These are phyloP conservation scores for Echria macrotheca DNA, from an alignment of 495 filamentous ascomycete genomes.

Conservation along the genomic window DNA sequence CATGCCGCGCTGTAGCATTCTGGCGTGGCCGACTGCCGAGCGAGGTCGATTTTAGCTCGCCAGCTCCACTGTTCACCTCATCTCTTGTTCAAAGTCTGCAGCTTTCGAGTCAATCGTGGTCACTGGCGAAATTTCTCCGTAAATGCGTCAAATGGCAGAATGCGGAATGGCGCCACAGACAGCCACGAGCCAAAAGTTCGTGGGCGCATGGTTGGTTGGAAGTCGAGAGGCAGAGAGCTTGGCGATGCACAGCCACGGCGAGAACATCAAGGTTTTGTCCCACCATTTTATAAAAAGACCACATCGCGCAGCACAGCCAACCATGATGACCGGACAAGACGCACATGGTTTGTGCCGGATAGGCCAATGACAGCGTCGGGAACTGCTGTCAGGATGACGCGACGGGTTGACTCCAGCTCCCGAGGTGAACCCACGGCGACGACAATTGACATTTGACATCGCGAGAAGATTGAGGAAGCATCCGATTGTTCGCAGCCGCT, in stretches of 20 bases:
- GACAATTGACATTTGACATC: no score
- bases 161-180: background rate
- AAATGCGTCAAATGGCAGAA: no score
- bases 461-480: no score
- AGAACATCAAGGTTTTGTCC: background rate
- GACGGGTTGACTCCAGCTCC: no score
- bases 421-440: no score
- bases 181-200: background rate
- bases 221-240: background rate
- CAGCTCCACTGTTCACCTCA: no score
- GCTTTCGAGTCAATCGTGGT: no score
- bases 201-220: background rate
- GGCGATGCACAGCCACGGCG: conserved; percentile 2
- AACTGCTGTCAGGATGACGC: no score
- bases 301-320: background rate
- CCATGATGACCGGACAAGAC: background rate
- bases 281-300: background rate
- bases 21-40: background rate
- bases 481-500: no score
- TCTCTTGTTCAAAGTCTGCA: no score
- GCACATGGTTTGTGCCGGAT: background rate
- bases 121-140: no score
- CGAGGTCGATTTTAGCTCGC: no score
- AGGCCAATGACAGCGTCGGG: background rate
- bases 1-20: background rate